Conservation (phyloP, 768 basidiomycete species). For the Amanita rimosa region DNA sequence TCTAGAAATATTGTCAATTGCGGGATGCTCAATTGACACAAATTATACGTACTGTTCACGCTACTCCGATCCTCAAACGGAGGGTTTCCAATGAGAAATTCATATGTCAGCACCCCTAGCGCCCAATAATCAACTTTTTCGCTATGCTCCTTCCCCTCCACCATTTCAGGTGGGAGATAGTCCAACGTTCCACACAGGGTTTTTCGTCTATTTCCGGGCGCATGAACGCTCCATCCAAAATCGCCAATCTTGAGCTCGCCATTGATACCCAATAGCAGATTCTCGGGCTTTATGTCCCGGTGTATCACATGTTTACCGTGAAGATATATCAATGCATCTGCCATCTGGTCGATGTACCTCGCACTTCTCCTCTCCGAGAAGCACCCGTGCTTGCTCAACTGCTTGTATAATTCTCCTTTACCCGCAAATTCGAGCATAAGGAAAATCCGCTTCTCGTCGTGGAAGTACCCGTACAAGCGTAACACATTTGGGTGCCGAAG, state of each 20-base stretch:
- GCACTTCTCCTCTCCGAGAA: slow-evolving; percentile 86
- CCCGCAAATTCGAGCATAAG: slow-evolving; percentile 97
- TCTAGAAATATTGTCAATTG: slow-evolving; percentile 29
- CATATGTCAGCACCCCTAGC: slow-evolving; percentile 90
- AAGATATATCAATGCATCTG: slow-evolving; percentile 86
- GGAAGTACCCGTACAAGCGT: slow-evolving; percentile 93
- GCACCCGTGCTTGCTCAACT: slow-evolving; percentile 73
- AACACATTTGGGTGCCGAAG: slow-evolving; percentile 92
- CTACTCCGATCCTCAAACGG: slow-evolving; percentile 80
- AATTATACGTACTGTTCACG: slow-evolving; percentile 46
- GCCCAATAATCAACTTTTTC: slow-evolving; percentile 96
- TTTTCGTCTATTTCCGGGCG: slow-evolving; percentile 78
- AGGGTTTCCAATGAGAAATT: slow-evolving; percentile 76
- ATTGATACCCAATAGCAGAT: slow-evolving; percentile 85
- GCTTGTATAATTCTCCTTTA: slow-evolving; percentile 95
- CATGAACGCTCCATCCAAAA: slow-evolving; percentile 98
- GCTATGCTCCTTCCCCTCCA: slow-evolving; percentile 81
- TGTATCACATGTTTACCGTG: slow-evolving; percentile 97
- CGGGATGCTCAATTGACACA: neutral
- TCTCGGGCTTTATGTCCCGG: slow-evolving; percentile 98
- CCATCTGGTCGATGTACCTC: slow-evolving; percentile 96
- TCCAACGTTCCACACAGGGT: slow-evolving; percentile 95
- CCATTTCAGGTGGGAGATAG: slow-evolving; percentile 98
- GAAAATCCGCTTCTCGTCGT: slow-evolving; percentile 96
- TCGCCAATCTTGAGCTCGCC: slow-evolving; percentile 98